Conservation (phyloP, 2,329 filamentous ascomycete species). For the Dryadomyces quercivorus region DNA sequence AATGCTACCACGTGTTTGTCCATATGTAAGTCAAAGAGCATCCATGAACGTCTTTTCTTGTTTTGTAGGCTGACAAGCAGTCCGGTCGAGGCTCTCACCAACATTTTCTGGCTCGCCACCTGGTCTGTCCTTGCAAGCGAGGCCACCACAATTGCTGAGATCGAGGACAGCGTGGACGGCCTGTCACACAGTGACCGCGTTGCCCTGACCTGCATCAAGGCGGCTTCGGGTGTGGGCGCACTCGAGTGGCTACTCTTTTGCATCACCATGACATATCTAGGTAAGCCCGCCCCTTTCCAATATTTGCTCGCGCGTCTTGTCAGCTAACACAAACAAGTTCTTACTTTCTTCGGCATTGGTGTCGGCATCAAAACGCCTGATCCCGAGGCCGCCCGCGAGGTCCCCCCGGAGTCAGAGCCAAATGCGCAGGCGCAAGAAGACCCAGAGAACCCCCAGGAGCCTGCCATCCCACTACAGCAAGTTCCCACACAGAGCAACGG, state of each 20-base stretch:
- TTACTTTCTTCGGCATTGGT: not conserved
- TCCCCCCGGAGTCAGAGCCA: no score
- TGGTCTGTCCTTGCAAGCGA: conserved; percentile 14
- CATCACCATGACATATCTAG: conserved; percentile 10
- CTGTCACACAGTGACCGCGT: not conserved
- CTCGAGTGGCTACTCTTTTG: conserved; percentile 12
- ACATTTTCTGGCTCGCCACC: conserved; percentile 13
- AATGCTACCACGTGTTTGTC: conserved; percentile 9
- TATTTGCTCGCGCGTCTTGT: not conserved
- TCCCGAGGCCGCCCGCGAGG: no score
- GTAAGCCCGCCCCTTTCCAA: conserved; percentile 1
- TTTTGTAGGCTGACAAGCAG: not conserved
- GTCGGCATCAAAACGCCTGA: not conserved
- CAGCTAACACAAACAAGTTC: not conserved
- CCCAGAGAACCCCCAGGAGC: not conserved
- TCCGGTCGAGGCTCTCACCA: conserved; percentile 9
- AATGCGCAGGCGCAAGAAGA: not conserved
- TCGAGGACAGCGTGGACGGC: conserved; percentile 1
- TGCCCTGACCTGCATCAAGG: conserved; percentile 12
- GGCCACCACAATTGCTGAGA: conserved; percentile 1
- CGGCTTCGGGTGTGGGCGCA: conserved; percentile 12
- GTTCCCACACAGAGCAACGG: not conserved
- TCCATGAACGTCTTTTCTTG: not conserved
- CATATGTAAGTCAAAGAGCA: conserved; percentile 7
- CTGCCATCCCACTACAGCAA: not conserved